Conservation (phyloP, 179 eudicot species). For the Actinidia chinensis region DNA sequence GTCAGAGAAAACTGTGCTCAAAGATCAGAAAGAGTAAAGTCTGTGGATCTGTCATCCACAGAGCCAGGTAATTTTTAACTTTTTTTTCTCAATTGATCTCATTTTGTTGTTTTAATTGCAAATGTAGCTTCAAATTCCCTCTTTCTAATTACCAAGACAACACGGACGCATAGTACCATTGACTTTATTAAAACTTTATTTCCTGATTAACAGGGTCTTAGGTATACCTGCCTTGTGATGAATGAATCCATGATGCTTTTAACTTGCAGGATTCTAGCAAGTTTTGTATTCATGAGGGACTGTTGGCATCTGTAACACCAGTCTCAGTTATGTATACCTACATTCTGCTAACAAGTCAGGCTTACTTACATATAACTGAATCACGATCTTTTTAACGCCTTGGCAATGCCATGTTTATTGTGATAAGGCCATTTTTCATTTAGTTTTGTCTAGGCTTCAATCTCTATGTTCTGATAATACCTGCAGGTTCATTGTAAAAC, state of each 20-base stretch:
- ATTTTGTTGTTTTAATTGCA: background rate
- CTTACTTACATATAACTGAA: background rate
- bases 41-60: slow-evolving; percentile 89
- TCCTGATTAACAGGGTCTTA: background rate
- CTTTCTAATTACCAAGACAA: background rate
- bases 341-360: background rate
- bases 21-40: slow-evolving; percentile 89
- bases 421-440: background rate
- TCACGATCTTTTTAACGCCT: background rate
- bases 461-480: no score
- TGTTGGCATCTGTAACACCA: slow-evolving; percentile 91
- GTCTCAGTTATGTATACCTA: slow-evolving; percentile 59
- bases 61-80: slow-evolving; percentile 72
- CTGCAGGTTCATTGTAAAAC: no score
- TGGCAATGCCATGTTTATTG: background rate
- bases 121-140: background rate
- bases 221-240: background rate
- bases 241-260: slow-evolving; percentile 1
- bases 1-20: slow-evolving; percentile 88
- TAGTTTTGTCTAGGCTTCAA: background rate
- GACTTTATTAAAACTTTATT: background rate
- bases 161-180: background rate
- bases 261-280: slow-evolving; percentile 72
- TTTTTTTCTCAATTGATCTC: background rate
- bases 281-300: slow-evolving; percentile 86